Evolutionary conservation across 441 rosid genomes (phyloP).

Genomic region (Pelargonium citronellum): DNA sequence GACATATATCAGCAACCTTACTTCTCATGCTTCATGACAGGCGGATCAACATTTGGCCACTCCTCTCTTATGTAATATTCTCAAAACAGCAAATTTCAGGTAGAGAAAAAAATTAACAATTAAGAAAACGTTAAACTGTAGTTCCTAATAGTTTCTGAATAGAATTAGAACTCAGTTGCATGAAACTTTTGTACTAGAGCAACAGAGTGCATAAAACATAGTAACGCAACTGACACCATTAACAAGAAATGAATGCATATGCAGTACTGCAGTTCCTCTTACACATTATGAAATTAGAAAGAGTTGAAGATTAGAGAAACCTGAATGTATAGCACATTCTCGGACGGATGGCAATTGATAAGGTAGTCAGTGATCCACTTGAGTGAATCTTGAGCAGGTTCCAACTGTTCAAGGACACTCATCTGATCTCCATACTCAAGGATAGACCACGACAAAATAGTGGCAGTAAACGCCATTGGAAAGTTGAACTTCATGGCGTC

Average conservation of each 20-base stretch:
- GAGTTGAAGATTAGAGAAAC: slow-evolving; percentile 22
- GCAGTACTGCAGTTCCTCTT: not conserved
- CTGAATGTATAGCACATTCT: slow-evolving; percentile 57
- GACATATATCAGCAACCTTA: not conserved
- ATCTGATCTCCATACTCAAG: slow-evolving; percentile 68
- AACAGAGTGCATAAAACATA: not conserved
- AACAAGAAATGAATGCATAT: not conserved
- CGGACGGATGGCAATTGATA: slow-evolving; percentile 49
- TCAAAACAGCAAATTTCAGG: not conserved
- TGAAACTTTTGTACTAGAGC: not conserved
- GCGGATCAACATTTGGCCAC: not conserved
- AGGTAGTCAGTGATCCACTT: slow-evolving; percentile 78
- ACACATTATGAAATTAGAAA: not conserved
- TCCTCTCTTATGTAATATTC: not conserved
- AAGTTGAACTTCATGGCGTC: slow-evolving; percentile 68
- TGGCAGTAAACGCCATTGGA: slow-evolving; percentile 68
- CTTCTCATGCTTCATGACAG: not conserved
- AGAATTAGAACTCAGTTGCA: not conserved
- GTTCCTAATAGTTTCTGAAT: not conserved
- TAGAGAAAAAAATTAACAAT: not conserved
- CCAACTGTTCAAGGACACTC: slow-evolving; percentile 53
- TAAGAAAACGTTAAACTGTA: not conserved
- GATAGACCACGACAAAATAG: slow-evolving; percentile 57
- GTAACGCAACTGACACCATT: not conserved
- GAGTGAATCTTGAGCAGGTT: slow-evolving; percentile 54